Evolutionary conservation across 1,139 yeast genomes (phyloP), one percentile per base, ranked within the genome.

Genomic region (Kodamaea fungicola): DNA sequence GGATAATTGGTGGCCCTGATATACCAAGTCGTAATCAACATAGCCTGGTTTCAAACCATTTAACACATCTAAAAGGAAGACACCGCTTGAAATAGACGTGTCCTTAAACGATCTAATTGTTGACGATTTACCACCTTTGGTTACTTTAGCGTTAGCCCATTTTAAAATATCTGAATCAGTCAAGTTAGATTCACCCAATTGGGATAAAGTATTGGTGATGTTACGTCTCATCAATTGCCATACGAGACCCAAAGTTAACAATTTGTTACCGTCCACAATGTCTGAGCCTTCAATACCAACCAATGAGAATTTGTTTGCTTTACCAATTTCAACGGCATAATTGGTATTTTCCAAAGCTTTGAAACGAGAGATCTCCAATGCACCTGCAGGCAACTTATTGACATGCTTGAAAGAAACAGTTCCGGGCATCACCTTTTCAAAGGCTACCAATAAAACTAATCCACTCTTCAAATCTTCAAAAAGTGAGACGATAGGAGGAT

Each of bases 161-260:
- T 76, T 79, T 59, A 92, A 75, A 35, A 92, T 90, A 59, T 92
- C 97, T 23, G 79, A 45, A 65, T 92, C 98, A 12, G 88, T 66
- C 49, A 90, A 68, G 38, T 60, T 54, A 47, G 83, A 87, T 32
- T 57, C 95, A 44, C 79, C 77, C 51, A 92, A 72, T 36, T 79
- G 75, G 40, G 85, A 73, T 57, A 92, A 76, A 1, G 98, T 92
- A 47, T 81, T 77, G 42, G 83, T 83, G 51, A 92, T 92, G 63
- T 92, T 92, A 61, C 95, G 82, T 62, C 98, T 83, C 99, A 92
- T 92, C 55, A 92, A 76, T 70, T 92, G 99, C 99, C 99, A 92
- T 28, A 92, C 97, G 43, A 92, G 76, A n/a, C 95, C 98, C 51
- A 94, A 74, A 0, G 96, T 88, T 50, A 94, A 75, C 38, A 94